Evolutionary conservation across 306 rosid species (phyloP), one percentile per base, ranked within the genome.

Genomic region (barrel medic (Medicago truncatula)): DNA sequence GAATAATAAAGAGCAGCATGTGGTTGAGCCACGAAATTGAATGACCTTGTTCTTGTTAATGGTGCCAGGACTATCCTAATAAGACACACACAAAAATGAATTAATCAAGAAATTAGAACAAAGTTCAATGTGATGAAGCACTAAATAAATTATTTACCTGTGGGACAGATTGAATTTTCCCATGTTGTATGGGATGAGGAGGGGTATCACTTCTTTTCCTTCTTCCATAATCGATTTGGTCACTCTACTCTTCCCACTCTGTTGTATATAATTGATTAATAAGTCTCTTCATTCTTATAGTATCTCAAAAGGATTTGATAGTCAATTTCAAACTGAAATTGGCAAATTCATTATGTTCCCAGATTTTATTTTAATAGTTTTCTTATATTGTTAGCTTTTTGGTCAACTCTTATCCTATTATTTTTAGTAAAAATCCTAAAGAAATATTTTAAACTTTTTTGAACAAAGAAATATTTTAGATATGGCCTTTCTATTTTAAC

Each of bases 111-210:
- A 54, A 21, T 10, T 9, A 23, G 8, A 11, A 58, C 38, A 58
- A 23, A 23, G 64, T 58, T 58, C 7, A 58, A 56, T 41, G 13
- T 9, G 12, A 43, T 43, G 36, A 43, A 12, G 50, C 50, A 44
- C 15, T 44, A 44, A 12, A 2, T 61, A 34, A 23, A 60, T 14
- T 3, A 5, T 9, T 52, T 58, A 91, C 98, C 98, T 93, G 83
- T 90, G 98, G 8, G 96, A 90, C 50, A 93, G 88, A 70, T 77
- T 54, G 46, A 93, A 93, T 13, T 76, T 87, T 65, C 90, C 90
- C 95, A 89, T 71, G 31, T 85, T 89, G 90, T 78, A 89, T 3
- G 90, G 88, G 56, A 89, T 83, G 83, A 89, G 90, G 5, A 93
- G 89, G 6, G 86, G 86, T 2, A 75, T 82, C 40, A 36, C 74